Percentiles rank a stretch among this genome's conserved stretches.
Evolutionary conservation across 768 basidiomycete species (phyloP).

Genomic region (Suillus cothurnatus): DNA sequence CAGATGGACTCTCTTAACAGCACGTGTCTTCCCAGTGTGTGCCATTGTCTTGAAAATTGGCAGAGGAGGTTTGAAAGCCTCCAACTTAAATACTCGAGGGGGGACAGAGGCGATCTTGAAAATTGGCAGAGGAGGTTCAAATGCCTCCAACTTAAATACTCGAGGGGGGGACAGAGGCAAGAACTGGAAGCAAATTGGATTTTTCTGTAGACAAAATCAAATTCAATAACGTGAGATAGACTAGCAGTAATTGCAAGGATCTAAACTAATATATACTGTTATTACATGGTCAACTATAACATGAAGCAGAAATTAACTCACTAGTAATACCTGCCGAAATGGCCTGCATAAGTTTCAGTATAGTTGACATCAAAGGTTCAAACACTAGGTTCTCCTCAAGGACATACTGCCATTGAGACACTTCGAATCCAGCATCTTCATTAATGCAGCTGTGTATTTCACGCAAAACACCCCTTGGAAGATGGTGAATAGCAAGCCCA

Average conservation of each 20-base stretch:
- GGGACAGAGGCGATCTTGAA: not conserved
- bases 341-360: not conserved
- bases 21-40: not conserved
- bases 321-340: not conserved
- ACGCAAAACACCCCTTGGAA: not conserved
- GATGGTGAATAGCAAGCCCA: not conserved
- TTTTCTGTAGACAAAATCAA: not conserved
- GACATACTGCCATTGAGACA: not conserved
- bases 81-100: not conserved
- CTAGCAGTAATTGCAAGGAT: not conserved
- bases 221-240: not conserved
- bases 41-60: not conserved
- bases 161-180: not conserved
- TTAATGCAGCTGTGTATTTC: not conserved
- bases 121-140: not conserved
- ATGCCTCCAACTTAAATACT: not conserved
- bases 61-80: not conserved
- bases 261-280: not conserved
- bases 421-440: not conserved
- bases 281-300: not conserved
- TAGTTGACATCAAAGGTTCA: not conserved
- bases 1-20: not conserved
- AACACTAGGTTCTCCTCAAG: not conserved
- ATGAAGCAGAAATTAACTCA: not conserved
- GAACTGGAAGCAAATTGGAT: not conserved